These are phyloP conservation scores for Metschnikowia santaceciliae DNA, from an alignment of 805 yeast genomes.

Conservation along the genomic window DNA sequence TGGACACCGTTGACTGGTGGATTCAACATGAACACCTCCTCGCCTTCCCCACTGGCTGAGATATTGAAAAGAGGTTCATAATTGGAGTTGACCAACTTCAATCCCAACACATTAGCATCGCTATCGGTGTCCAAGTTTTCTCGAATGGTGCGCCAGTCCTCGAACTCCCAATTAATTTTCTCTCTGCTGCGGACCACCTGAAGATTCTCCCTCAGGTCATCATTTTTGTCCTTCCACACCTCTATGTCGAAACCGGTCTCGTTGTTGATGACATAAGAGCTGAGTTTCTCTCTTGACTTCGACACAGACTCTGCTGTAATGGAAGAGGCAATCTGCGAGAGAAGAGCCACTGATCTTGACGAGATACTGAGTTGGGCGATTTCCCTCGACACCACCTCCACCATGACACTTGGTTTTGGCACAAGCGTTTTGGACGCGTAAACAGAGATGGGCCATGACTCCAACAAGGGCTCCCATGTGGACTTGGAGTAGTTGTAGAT, in stretches of 20 bases:
- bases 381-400: conserved; percentile 73
- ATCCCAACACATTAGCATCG: conserved; percentile 56
- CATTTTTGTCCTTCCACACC: conserved; percentile 61
- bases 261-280: conserved; percentile 77
- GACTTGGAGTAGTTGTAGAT: conserved; percentile 86
- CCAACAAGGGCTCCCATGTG: conserved; percentile 92
- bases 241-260: conserved; percentile 82
- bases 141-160: conserved; percentile 86
- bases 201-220: conserved; percentile 31
- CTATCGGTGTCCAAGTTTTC: conserved; percentile 70
- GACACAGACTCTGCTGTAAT: conserved; percentile 51
- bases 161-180: conserved; percentile 80
- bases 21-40: conserved; percentile 60
- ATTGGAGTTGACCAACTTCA: conserved; percentile 52
- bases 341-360: conserved; percentile 71
- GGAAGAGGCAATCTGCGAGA: conserved; percentile 63
- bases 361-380: conserved; percentile 79
- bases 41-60: conserved; percentile 79
- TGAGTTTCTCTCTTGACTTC: conserved; percentile 69
- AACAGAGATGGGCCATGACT: conserved; percentile 77
- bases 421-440: conserved; percentile 53
- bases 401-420: conserved; percentile 45
- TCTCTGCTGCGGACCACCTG: conserved; percentile 46
- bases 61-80: conserved; percentile 55
- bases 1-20: conserved; percentile 66